phyloP scores from a whole-genome alignment of 371 early-diverging fungal species.

The Gilbertella persicaria region DNA sequence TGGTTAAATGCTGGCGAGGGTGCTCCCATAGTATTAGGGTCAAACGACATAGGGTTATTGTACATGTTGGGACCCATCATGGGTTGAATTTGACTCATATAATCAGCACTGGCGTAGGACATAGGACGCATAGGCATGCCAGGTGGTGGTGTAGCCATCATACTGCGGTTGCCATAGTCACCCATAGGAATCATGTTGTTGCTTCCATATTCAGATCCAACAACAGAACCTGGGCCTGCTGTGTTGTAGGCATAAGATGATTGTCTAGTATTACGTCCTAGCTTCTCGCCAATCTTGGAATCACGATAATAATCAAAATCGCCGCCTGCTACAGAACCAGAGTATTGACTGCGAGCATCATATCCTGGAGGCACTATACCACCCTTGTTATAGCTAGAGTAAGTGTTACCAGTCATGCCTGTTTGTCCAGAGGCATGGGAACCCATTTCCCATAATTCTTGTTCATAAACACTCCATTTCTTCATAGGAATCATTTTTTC shows the following conservation, averaged over 20 bases:
- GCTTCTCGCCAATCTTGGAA: constrained; percentile 22
- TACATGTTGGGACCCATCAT: constrained; percentile 16
- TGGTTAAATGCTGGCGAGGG: constrained; percentile 7
- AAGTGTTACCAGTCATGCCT: constrained; percentile 26
- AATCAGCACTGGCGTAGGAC: constrained; percentile 14
- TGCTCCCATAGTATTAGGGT: constrained; percentile 2
- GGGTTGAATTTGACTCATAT: constrained; percentile 22
- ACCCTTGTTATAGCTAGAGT: constrained; percentile 47
- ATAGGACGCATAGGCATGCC: constrained; percentile 10
- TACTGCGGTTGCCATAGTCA: constrained; percentile 12
- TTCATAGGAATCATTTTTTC: constrained; percentile 79
- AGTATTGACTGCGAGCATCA: constrained; percentile 26
- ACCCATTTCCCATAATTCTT: constrained; percentile 71
- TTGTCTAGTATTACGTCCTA: constrained; percentile 3
- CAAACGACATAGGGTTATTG: constrained; percentile 11
- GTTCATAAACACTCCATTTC: constrained; percentile 89
- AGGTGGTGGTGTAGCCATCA: constrained; percentile 13
- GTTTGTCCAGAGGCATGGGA: constrained; percentile 51
- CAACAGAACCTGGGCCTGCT: constrained; percentile 11
- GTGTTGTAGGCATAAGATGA: not conserved
- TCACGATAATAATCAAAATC: constrained; percentile 45
- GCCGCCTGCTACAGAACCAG: constrained; percentile 12
- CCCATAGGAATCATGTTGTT: constrained; percentile 7
- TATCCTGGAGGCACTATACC: constrained; percentile 11
- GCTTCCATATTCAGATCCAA: constrained; percentile 27